These are phyloP conservation scores for Lipomyces yamadae DNA, from an alignment of 805 yeast genomes.

Conservation along the genomic window DNA sequence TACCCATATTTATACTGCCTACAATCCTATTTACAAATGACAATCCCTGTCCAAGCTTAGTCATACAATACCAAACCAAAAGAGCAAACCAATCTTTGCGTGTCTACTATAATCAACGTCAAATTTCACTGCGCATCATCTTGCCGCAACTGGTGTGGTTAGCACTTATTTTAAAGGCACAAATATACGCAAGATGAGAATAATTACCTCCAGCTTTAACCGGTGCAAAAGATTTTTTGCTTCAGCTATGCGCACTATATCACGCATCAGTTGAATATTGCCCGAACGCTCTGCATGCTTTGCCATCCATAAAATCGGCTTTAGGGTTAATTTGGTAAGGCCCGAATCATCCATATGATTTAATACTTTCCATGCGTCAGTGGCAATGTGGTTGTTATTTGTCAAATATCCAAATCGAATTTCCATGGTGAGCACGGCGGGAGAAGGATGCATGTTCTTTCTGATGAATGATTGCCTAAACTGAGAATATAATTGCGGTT, in stretches of 20 bases:
- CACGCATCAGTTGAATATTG: constrained; percentile 8
- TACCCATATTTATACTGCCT: not conserved
- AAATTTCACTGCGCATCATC: constrained; percentile 1
- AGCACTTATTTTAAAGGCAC: not conserved
- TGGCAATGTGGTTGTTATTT: constrained; percentile 13
- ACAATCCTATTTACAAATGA: not conserved
- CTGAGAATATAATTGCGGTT: constrained; percentile 13
- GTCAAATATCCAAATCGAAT: constrained; percentile 23
- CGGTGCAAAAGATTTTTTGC: constrained; percentile 7
- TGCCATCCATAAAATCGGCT: constrained; percentile 23
- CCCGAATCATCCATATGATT: constrained; percentile 11
- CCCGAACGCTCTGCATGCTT: constrained; percentile 13
- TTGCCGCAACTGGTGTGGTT: not conserved
- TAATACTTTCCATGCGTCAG: constrained; percentile 20
- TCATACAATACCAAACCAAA: not conserved
- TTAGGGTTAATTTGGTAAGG: constrained; percentile 1
- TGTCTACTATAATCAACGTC: not conserved
- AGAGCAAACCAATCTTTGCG: not conserved
- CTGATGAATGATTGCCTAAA: constrained; percentile 25
- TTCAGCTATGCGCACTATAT: constrained; percentile 18
- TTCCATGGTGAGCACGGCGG: constrained; percentile 18
- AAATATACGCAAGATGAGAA: no score
- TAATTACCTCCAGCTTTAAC: constrained; percentile 12
- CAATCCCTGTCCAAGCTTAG: not conserved
- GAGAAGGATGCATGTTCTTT: constrained; percentile 18